These are phyloP conservation scores for Nigrospora oryzae DNA, from an alignment of 2,329 filamentous ascomycete genomes.

Conservation along the genomic window DNA sequence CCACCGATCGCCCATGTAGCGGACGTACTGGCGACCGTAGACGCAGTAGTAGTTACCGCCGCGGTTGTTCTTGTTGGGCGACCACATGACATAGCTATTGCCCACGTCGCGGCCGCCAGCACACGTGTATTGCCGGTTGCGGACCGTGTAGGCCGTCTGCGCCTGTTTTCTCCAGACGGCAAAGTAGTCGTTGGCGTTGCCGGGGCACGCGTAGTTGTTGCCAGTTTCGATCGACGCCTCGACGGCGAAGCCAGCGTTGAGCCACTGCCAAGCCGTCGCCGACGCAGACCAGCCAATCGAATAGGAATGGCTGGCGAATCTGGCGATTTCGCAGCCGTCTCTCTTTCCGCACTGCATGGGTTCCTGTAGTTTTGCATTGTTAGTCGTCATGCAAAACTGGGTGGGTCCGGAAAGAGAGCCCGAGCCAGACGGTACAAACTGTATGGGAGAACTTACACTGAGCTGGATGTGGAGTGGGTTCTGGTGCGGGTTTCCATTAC, in stretches of 20 bases:
- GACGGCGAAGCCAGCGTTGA: not conserved
- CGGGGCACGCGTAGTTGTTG: not conserved
- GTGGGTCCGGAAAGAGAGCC: not conserved
- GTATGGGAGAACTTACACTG: no score
- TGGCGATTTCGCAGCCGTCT: not conserved
- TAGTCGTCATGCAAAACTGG: no score
- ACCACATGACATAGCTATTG: not conserved
- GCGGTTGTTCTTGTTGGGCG: not conserved
- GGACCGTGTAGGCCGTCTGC: not conserved
- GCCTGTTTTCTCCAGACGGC: not conserved
- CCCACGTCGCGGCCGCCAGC: not conserved
- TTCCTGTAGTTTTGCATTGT: not conserved
- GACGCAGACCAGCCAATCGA: no score
- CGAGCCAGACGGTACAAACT: no score
- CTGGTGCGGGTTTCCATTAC: not conserved
- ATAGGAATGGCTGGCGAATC: no score
- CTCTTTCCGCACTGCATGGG: not conserved
- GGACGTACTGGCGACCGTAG: not conserved
- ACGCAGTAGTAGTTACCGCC: not conserved
- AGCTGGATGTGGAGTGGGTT: not conserved
- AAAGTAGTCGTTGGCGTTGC: not conserved
- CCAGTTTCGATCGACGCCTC: not conserved
- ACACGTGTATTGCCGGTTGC: not conserved
- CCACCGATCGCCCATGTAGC: not conserved
- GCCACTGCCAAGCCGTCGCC: not conserved